phyloP scores from a whole-genome alignment of 2,329 filamentous ascomycete genomes.

The Dothistroma septosporum region DNA sequence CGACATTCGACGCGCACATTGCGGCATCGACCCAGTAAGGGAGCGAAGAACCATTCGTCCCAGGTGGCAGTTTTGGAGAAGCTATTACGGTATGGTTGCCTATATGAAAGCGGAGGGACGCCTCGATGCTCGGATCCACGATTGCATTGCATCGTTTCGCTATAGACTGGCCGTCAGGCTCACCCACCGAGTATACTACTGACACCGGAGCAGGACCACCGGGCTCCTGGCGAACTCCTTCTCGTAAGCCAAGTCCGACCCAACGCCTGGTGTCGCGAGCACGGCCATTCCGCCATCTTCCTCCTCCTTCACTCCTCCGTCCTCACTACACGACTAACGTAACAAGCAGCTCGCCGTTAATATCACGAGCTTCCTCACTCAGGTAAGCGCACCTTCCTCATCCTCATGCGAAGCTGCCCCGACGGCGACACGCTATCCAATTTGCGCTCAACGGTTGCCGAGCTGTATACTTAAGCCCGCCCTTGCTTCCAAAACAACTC shows the following conservation, averaged over 20 bases:
- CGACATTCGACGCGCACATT: background rate
- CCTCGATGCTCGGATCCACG: background rate
- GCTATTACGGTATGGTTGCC: background rate
- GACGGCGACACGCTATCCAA: background rate
- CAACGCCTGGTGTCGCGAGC: background rate
- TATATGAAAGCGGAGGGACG: background rate
- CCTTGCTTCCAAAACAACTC: background rate
- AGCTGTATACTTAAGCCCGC: slow-evolving; percentile 2
- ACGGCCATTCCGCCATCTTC: background rate
- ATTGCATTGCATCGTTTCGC: background rate
- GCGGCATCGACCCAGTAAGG: background rate
- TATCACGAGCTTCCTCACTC: background rate
- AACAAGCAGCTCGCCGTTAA: background rate
- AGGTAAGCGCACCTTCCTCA: background rate
- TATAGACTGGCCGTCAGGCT: background rate
- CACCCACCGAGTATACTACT: background rate
- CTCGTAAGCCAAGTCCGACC: background rate
- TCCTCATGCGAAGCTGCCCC: background rate
- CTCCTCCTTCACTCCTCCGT: background rate
- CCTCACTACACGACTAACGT: background rate
- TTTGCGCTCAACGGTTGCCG: background rate
- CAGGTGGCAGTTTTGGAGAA: background rate
- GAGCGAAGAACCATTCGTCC: background rate
- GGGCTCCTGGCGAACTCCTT: background rate
- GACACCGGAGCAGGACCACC: background rate